Evolutionary conservation across 805 yeast genomes (phyloP).

Genomic region (Yamadazyma kitorensis): DNA sequence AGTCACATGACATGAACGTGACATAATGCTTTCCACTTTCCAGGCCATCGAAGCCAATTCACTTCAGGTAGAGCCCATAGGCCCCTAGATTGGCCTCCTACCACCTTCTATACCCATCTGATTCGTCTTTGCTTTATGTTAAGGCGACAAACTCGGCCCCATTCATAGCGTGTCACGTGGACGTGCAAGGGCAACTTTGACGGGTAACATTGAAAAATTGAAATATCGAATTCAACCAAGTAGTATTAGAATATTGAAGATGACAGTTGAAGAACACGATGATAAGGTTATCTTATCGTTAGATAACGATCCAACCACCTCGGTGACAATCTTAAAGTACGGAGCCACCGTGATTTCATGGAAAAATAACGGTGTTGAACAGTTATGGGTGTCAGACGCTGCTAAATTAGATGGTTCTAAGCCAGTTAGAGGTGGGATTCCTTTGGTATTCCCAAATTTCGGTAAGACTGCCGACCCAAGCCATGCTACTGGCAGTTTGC

Average conservation of each 20-base stretch:
- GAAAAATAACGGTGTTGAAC: conserved; percentile 67
- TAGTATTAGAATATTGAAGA: not conserved
- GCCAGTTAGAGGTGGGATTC: conserved; percentile 97
- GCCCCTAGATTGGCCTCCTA: too few relatives aligned
- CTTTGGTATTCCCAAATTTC: conserved; percentile 90
- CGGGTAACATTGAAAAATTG: too few relatives aligned
- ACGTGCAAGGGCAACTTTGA: too few relatives aligned
- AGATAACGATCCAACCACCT: conserved; percentile 49
- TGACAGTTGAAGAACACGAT: conserved; percentile 68
- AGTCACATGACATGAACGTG: too few relatives aligned
- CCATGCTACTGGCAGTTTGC: conserved; percentile 63
- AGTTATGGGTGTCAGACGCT: conserved; percentile 74
- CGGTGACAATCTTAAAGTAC: conserved; percentile 68
- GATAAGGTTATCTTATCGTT: conserved; percentile 59
- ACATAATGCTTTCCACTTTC: too few relatives aligned
- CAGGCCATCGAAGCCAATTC: too few relatives aligned
- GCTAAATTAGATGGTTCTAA: conserved; percentile 88
- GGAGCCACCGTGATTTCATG: conserved; percentile 92
- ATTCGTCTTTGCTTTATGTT: too few relatives aligned
- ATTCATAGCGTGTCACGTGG: too few relatives aligned
- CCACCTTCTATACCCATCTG: too few relatives aligned
- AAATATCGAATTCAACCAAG: too few relatives aligned
- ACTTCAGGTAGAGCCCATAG: too few relatives aligned
- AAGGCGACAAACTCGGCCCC: too few relatives aligned
- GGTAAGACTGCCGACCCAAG: conserved; percentile 60